Evolutionary conservation across 2,329 filamentous ascomycete species (phyloP).

Genomic region (Ascochyta lentis): DNA sequence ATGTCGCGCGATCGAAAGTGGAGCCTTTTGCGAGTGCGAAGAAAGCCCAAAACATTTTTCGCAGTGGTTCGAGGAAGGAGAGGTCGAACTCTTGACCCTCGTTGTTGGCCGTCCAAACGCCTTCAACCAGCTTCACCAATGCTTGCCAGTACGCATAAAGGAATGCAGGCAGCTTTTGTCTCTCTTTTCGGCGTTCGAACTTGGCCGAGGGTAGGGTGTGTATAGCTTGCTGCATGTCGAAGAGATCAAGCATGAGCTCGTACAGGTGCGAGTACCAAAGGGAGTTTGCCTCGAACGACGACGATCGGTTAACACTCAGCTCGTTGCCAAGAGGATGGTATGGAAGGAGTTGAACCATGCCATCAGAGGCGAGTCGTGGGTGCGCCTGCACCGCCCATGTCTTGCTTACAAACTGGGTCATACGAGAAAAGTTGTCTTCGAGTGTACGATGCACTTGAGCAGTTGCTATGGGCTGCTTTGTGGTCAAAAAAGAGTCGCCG

Average conservation of each 20-base stretch:
- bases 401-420: conserved; percentile 45
- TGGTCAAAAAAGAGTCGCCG: not conserved
- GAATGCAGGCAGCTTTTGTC: conserved; percentile 43
- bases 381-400: conserved; percentile 24
- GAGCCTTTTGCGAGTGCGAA: conserved; percentile 50
- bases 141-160: conserved; percentile 35
- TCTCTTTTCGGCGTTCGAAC: conserved; percentile 46
- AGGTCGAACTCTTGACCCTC: conserved; percentile 19
- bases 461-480: not conserved
- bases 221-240: conserved; percentile 41
- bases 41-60: conserved; percentile 58
- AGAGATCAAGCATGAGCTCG: conserved; percentile 37
- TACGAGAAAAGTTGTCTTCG: conserved; percentile 17
- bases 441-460: not conserved
- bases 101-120: conserved; percentile 16
- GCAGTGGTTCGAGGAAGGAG: conserved; percentile 34
- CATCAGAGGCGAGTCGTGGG: conserved; percentile 10
- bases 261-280: conserved; percentile 36
- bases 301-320: conserved; percentile 43
- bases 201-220: conserved; percentile 35
- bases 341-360: conserved; percentile 36
- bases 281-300: conserved; percentile 6
- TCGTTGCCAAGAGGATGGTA: conserved; percentile 57
- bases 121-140: conserved; percentile 27
- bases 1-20: conserved; percentile 59